These are phyloP conservation scores for Elsinoe ampelina DNA, from an alignment of 2,329 filamentous ascomycete species.

Conservation along the genomic window DNA sequence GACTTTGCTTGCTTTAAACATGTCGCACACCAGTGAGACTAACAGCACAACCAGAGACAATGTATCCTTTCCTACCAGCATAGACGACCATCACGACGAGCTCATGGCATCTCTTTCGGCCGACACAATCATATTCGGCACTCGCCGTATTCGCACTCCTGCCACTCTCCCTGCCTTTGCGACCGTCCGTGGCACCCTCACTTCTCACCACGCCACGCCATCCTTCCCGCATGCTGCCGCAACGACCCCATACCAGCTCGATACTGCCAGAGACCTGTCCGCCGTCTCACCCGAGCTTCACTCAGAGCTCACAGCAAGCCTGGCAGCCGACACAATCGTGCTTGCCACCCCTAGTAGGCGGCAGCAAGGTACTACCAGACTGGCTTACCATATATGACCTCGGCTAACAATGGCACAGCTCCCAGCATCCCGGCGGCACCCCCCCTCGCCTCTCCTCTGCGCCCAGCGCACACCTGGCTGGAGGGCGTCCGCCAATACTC, in stretches of 20 bases:
- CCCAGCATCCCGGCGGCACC: neutral
- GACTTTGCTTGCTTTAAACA: neutral
- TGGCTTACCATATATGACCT: neutral
- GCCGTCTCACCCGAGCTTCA: neutral
- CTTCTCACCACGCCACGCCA: neutral
- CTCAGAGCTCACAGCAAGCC: neutral
- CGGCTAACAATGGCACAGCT: neutral
- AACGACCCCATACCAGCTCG: neutral
- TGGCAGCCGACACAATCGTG: neutral
- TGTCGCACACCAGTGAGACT: neutral
- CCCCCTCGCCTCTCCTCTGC: neutral
- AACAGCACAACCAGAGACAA: neutral
- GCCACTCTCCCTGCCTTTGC: too few relatives aligned
- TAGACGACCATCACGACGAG: neutral
- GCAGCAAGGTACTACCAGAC: neutral
- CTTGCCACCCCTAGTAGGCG: neutral
- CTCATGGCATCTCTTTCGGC: neutral
- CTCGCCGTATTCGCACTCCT: too few relatives aligned
- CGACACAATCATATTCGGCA: neutral
- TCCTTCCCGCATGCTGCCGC: neutral
- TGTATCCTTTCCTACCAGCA: neutral
- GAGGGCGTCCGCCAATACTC: neutral
- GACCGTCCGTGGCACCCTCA: too few relatives aligned
- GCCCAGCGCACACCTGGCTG: neutral
- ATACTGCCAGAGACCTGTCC: neutral